Percentiles rank a stretch among this genome's conserved stretches.
Conservation (phyloP, 441 rosid genomes). For the Adansonia gregorii region DNA sequence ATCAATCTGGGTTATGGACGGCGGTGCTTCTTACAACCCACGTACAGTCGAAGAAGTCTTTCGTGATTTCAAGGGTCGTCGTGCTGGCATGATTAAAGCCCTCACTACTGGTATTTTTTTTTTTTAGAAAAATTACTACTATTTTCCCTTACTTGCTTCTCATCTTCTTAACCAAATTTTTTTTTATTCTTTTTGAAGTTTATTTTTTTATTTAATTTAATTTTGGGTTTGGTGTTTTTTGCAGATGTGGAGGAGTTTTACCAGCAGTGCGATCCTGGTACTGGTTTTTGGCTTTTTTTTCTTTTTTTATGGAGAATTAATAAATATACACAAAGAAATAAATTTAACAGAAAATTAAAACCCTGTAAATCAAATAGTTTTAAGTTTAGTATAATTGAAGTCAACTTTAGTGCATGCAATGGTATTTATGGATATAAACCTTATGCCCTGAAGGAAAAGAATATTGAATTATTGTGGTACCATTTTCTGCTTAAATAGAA, state of each 20-base stretch:
- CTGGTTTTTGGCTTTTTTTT: background rate
- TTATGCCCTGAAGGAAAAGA: background rate
- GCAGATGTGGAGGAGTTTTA: conserved; percentile 45
- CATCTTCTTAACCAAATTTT: background rate
- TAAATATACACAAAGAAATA: background rate
- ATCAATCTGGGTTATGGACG: conserved; percentile 48
- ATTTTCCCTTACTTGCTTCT: background rate
- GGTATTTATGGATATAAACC: background rate
- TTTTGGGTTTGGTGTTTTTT: conserved; percentile 13
- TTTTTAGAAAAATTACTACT: background rate
- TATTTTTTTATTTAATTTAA: background rate
- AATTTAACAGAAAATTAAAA: background rate
- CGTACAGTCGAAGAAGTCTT: conserved; percentile 60
- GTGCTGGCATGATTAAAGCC: conserved; percentile 63
- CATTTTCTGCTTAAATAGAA: background rate
- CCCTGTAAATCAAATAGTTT: background rate
- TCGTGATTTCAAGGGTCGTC: conserved; percentile 58
- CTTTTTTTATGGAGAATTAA: too few species aligned
- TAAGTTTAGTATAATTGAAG: background rate
- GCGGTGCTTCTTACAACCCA: conserved; percentile 53
- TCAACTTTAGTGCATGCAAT: background rate
- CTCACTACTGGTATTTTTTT: conserved; percentile 48
- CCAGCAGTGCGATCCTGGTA: conserved; percentile 48
- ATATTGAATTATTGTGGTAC: background rate
- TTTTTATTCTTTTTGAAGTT: background rate